Evolutionary conservation across 2,329 filamentous ascomycete species (phyloP), one percentile per base, ranked within the genome.

Genomic region (Claviceps lovelessii): DNA sequence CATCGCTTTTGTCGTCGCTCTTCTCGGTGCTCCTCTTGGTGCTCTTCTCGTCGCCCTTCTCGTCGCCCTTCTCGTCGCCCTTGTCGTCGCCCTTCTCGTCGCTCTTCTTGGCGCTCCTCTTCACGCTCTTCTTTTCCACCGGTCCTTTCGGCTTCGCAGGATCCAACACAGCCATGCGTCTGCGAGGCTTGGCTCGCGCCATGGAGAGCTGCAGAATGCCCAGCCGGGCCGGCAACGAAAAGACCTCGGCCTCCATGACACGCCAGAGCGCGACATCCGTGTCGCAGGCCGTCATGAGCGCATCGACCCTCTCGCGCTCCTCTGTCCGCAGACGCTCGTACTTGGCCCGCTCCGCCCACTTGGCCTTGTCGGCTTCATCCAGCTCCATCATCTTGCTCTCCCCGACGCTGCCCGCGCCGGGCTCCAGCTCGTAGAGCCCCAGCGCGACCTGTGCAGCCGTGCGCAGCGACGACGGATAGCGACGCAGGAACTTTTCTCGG

Each of bases 231-330:
- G 84, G 76, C 58, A 83, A 68, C 1, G 75, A 72, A 60, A 90
- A 86, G 13, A 90, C 81, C 52, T 88, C 78, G 5, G 71, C 65
- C 57, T 88, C 80, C 64, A 90, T 72, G 3, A 85, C 67, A 7
- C 79, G 66, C 85, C 86, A 90, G 10, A 89, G 71, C 52, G 80
- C 78, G 23, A 75, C 68, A 60, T 90, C 86, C 0, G 79, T 79
- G 56, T 70, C 60, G 19, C 82, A 82, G 2, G 61, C 64, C 11
- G 71, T 67, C 70, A 90, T 77, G 44, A 79, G 62, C 6, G 60
- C 58, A 58, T 79, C 76, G 9, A 88, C 74, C 10, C 79, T 71
- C 31, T 63, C 60, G 49, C 75, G 72, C 63, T 84, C 81, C 7
- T 69, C 60, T 10, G 67, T 63, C 10, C 76, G 69, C 33, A 69